Evolutionary conservation across 495 filamentous ascomycete species (phyloP).

Genomic region (Recurvomyces mirabilis): DNA sequence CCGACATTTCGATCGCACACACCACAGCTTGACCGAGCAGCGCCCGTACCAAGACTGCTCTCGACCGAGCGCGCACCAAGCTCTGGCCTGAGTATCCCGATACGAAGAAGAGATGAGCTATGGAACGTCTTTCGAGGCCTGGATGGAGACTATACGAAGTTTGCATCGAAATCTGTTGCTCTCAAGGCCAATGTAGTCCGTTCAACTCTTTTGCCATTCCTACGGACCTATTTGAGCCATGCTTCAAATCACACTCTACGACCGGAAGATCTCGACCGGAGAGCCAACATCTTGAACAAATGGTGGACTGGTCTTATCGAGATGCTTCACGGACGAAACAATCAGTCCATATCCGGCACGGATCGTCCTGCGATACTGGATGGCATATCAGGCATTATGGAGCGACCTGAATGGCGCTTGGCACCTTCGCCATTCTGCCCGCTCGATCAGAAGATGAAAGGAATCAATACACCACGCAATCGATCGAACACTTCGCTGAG

Average conservation of each 20-base stretch:
- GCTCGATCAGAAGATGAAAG: constrained; percentile 38
- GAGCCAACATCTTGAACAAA: constrained; percentile 74
- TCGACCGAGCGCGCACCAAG: constrained; percentile 34
- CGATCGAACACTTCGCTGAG: constrained; percentile 43
- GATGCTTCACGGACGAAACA: constrained; percentile 65
- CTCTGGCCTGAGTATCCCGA: constrained; percentile 10
- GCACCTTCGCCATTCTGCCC: constrained; percentile 54
- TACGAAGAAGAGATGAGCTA: constrained; percentile 68
- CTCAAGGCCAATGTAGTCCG: constrained; percentile 74
- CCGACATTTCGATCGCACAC: constrained; percentile 33
- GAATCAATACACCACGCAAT: constrained; percentile 33
- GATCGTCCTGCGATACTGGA: constrained; percentile 77
- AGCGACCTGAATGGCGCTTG: constrained; percentile 79
- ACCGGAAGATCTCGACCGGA: constrained; percentile 77
- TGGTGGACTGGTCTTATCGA: constrained; percentile 93
- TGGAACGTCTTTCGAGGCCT: constrained; percentile 74
- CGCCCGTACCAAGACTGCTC: constrained; percentile 40
- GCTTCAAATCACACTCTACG: constrained; percentile 53
- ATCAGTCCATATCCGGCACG: constrained; percentile 60
- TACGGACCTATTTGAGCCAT: constrained; percentile 60
- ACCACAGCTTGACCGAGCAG: constrained; percentile 37
- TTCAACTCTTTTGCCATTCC: constrained; percentile 69
- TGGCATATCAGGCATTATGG: constrained; percentile 75
- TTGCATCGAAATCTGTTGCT: constrained; percentile 64
- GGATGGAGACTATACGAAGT: constrained; percentile 63